Evolutionary conservation across 305 asterid species (phyloP).

Genomic region (Solanum hybrid): DNA sequence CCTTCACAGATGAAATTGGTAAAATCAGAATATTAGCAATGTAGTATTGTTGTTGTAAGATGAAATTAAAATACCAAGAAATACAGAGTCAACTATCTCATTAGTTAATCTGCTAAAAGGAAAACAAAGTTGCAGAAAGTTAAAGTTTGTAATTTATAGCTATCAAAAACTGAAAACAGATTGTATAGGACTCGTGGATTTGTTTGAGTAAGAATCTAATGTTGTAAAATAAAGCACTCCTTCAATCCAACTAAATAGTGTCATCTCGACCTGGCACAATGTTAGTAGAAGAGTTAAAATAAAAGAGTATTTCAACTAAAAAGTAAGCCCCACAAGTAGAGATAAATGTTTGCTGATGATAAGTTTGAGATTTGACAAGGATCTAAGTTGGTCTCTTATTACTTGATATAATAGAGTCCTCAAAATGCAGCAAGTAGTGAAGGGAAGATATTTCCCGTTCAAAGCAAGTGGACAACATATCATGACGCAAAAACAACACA

Average conservation of each 20-base stretch:
- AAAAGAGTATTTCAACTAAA: background rate
- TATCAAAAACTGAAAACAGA: background rate
- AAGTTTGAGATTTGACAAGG: background rate
- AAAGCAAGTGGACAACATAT: background rate
- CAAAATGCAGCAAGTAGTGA: background rate
- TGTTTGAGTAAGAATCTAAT: background rate
- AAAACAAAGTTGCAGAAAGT: background rate
- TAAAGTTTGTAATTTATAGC: background rate
- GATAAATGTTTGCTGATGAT: background rate
- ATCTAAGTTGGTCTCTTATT: background rate
- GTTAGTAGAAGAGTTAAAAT: background rate
- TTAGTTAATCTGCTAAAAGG: background rate
- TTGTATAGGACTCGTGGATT: background rate
- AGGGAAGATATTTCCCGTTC: background rate
- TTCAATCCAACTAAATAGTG: background rate
- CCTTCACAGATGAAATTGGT: conserved; percentile 31
- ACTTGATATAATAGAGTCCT: background rate
- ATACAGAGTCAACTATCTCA: background rate
- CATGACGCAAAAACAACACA: background rate
- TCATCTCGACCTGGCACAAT: background rate
- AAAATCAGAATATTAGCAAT: background rate
- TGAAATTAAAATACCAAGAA: background rate
- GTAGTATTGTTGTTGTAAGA: background rate
- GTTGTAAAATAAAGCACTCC: background rate
- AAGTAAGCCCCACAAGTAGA: background rate